Conservation (phyloP, 331 rosid species). For the Ulmus americana region DNA sequence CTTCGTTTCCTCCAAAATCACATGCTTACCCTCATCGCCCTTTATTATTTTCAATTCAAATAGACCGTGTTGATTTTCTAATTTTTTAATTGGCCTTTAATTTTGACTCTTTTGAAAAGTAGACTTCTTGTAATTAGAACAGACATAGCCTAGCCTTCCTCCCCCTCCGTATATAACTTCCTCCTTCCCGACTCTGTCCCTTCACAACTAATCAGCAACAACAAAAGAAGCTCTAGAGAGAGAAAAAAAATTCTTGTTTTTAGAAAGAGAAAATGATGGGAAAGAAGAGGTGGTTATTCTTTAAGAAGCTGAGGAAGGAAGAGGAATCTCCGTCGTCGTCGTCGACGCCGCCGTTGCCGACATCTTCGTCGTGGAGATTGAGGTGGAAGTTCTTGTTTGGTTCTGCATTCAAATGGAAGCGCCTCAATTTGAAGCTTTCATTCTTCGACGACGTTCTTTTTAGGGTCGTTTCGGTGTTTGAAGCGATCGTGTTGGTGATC, state of each 20-base stretch:
- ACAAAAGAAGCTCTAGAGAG: not conserved
- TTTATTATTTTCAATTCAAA: not conserved
- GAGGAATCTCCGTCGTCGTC: not conserved
- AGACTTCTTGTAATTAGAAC: not conserved
- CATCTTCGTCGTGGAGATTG: not conserved
- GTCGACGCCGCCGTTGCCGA: not conserved
- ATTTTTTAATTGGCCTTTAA: not conserved
- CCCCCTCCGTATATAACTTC: slow-evolving; percentile 12
- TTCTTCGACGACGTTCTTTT: slow-evolving; percentile 49
- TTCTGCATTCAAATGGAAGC: slow-evolving; percentile 48
- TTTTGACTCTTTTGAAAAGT: not conserved
- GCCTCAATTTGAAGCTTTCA: slow-evolving; percentile 36
- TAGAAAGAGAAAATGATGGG: slow-evolving; percentile 15
- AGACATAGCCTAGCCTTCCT: not conserved
- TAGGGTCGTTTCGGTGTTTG: slow-evolving; percentile 54
- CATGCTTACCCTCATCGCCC: not conserved
- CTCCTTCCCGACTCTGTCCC: not conserved
- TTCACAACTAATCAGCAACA: not conserved
- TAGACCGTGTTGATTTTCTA: slow-evolving; percentile 11
- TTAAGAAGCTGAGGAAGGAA: slow-evolving; percentile 43
- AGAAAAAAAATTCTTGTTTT: not conserved
- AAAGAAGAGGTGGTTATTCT: slow-evolving; percentile 34
- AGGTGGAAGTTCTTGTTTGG: slow-evolving; percentile 41
- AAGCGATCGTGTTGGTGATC: slow-evolving; percentile 47
- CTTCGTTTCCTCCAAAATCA: not conserved